A percentile compares a stretch with the other conserved stretches of the same genome.
phyloP scores from a whole-genome alignment of 2,329 filamentous ascomycete genomes.

The Aspergillus sp. region DNA sequence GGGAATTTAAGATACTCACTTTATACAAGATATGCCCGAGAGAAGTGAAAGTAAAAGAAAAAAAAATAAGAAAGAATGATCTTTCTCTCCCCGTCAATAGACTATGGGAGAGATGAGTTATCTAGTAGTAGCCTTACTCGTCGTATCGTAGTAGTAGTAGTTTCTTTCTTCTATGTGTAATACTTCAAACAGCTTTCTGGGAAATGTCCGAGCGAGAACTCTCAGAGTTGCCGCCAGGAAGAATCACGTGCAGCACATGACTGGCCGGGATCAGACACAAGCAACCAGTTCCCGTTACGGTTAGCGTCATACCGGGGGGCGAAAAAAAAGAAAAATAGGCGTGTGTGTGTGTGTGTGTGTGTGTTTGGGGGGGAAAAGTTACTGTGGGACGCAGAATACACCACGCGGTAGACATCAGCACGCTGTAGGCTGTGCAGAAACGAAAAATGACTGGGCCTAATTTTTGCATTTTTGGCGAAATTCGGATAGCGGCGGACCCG shows the following conservation, averaged over 20 bases:
- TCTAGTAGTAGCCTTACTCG: no score
- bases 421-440: constrained; percentile 5
- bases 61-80: neutral
- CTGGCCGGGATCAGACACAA: neutral
- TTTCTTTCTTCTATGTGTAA: neutral
- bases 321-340: no score
- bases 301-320: neutral
- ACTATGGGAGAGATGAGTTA: no score
- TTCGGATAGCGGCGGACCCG: constrained; percentile 5
- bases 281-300: neutral
- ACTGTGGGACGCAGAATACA: constrained; percentile 5
- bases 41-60: neutral
- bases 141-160: neutral
- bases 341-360: no score
- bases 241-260: constrained; percentile 12
- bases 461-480: neutral
- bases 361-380: neutral
- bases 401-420: constrained; percentile 13
- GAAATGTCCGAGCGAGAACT: neutral
- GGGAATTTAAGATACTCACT: no score
- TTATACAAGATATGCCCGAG: neutral
- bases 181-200: neutral
- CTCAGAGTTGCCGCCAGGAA: neutral
- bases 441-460: neutral
- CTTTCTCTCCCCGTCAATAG: no score